These are phyloP conservation scores for Coemansia sp. DNA, from an alignment of 192 early-diverging fungal genomes.

Conservation along the genomic window DNA sequence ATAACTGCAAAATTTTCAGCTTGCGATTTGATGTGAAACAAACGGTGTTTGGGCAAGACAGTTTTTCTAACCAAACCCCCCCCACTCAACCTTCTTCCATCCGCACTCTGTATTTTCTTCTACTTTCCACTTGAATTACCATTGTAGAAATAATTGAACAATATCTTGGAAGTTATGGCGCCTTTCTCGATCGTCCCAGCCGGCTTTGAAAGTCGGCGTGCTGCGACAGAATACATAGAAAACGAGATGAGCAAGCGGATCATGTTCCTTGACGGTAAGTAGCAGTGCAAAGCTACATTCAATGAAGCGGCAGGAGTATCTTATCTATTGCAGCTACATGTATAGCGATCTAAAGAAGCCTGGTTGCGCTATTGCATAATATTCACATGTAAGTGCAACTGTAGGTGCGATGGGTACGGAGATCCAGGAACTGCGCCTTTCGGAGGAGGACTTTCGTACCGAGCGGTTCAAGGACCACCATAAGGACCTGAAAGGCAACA, in stretches of 20 bases:
- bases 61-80: too few species aligned
- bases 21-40: too few species aligned
- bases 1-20: too few species aligned
- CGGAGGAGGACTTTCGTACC: slow-evolving; percentile 83
- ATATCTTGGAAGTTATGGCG: slow-evolving; percentile 16
- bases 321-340: background rate
- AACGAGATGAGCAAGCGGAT: slow-evolving; percentile 78
- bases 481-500: slow-evolving; percentile 93
- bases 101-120: background rate
- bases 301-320: background rate
- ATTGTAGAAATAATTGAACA: background rate
- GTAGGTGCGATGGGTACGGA: slow-evolving; percentile 87
- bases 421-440: slow-evolving; percentile 80
- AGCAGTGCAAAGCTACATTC: background rate
- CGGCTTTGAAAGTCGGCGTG: slow-evolving; percentile 47
- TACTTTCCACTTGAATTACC: too few species aligned
- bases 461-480: slow-evolving; percentile 79
- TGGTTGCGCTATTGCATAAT: too few species aligned
- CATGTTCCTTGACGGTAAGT: slow-evolving; percentile 90
- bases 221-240: slow-evolving; percentile 66
- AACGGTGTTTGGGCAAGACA: too few species aligned
- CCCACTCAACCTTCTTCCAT: too few species aligned
- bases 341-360: too few species aligned
- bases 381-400: background rate
- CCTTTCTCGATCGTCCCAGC: slow-evolving; percentile 33